phyloP scores from a whole-genome alignment of 202 grass and related monocot genomes.

The Dendrocalamus latiflorus region DNA sequence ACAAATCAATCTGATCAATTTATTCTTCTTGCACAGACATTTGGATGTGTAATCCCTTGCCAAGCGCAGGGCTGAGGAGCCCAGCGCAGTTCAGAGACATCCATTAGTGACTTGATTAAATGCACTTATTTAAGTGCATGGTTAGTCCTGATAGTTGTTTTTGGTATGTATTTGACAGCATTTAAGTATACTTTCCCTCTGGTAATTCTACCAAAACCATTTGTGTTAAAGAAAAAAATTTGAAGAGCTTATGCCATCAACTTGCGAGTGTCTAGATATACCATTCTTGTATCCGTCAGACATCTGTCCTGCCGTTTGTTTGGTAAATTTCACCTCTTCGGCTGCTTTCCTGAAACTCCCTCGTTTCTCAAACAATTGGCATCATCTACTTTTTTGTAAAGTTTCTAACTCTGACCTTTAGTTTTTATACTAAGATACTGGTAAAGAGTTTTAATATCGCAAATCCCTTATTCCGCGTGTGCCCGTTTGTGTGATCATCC shows the following conservation, averaged over 20 bases:
- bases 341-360: too few relatives aligned
- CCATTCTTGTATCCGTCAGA: too few relatives aligned
- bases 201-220: neutral
- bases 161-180: neutral
- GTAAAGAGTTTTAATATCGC: too few relatives aligned
- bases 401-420: too few relatives aligned
- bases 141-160: neutral
- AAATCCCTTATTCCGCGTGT: too few relatives aligned
- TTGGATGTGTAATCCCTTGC: neutral
- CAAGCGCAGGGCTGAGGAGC: neutral
- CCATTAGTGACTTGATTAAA: neutral
- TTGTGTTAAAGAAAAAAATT: constrained; percentile 12
- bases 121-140: neutral
- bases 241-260: neutral
- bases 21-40: constrained; percentile 22
- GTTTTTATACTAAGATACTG: too few relatives aligned
- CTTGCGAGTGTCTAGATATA: neutral
- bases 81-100: neutral
- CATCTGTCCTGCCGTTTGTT: too few relatives aligned
- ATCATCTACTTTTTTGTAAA: too few relatives aligned
- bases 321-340: too few relatives aligned
- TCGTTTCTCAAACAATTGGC: too few relatives aligned
- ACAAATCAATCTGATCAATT: neutral
- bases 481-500: too few relatives aligned
- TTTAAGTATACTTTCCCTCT: neutral